These are phyloP conservation scores for Iberis pinnata DNA, from an alignment of 345 rosid species.

Conservation along the genomic window DNA sequence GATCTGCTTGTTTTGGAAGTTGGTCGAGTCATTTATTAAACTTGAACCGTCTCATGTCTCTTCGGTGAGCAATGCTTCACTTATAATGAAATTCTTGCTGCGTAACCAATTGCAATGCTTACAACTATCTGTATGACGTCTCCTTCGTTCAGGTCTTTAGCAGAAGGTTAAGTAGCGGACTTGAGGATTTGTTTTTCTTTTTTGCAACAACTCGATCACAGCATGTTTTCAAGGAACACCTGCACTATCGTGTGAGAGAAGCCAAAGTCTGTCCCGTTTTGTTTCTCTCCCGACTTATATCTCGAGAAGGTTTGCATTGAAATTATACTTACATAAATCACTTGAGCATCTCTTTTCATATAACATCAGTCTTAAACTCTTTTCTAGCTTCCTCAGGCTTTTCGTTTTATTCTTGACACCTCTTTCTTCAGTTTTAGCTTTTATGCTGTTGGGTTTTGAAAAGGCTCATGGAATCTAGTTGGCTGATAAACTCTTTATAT, in stretches of 20 bases:
- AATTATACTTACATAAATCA: background rate
- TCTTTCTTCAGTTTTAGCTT: no score
- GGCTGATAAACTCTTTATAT: background rate
- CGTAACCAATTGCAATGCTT: slow-evolving; percentile 8
- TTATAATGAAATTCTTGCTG: slow-evolving; percentile 19
- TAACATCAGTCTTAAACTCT: no score
- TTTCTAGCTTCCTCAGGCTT: no score
- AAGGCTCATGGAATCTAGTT: slow-evolving; percentile 4
- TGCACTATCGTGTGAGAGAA: slow-evolving; percentile 46
- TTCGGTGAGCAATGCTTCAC: slow-evolving; percentile 41
- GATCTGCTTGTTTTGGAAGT: slow-evolving; percentile 60
- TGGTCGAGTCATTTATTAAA: slow-evolving; percentile 44
- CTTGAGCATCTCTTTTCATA: slow-evolving; percentile 8
- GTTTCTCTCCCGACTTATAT: slow-evolving; percentile 54
- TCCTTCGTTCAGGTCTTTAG: slow-evolving; percentile 41
- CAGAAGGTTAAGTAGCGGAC: slow-evolving; percentile 36
- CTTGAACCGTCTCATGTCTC: slow-evolving; percentile 30
- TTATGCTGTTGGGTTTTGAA: background rate
- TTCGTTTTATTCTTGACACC: no score
- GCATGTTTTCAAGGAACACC: slow-evolving; percentile 59
- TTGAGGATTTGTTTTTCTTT: slow-evolving; percentile 54
- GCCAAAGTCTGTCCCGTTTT: slow-evolving; percentile 56
- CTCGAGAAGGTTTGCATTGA: slow-evolving; percentile 54
- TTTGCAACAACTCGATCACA: slow-evolving; percentile 47
- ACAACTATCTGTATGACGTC: slow-evolving; percentile 10